Percentiles rank a stretch among this genome's conserved stretches.
These are phyloP conservation scores for Aspergillus ochraceus DNA, from an alignment of 2,329 filamentous ascomycete genomes.

Conservation along the genomic window DNA sequence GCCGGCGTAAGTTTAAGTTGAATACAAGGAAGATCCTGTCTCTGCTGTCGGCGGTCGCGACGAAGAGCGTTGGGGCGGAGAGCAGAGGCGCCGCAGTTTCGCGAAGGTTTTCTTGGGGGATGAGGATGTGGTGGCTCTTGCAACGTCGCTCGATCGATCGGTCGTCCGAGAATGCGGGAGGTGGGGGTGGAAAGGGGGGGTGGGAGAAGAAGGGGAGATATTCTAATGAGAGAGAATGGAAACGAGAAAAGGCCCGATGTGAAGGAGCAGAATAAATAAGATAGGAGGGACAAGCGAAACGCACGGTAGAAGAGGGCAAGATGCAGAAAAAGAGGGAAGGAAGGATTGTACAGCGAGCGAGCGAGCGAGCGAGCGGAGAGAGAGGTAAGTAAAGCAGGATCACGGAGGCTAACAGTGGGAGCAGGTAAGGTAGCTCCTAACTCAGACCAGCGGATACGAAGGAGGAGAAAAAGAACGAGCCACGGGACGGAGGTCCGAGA, in stretches of 20 bases:
- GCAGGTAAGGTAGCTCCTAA: conserved; percentile 15
- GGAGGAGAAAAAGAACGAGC: conserved; percentile 21
- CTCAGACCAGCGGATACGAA: conserved; percentile 17
- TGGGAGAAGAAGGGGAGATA: conserved; percentile 8
- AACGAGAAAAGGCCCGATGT: neutral
- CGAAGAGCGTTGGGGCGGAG: conserved; percentile 9
- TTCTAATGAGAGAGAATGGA: conserved; percentile 12
- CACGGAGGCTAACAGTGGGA: conserved; percentile 17
- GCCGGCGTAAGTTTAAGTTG: neutral
- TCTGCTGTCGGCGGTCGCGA: conserved; percentile 8
- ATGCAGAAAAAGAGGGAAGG: conserved; percentile 11
- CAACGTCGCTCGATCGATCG: conserved; percentile 16
- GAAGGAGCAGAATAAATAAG: conserved; percentile 14
- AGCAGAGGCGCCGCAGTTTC: conserved; percentile 23
- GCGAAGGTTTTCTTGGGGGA: conserved; percentile 7
- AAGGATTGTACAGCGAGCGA: neutral
- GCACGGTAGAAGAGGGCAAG: conserved; percentile 3
- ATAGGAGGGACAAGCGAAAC: conserved; percentile 14
- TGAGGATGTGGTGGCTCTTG: conserved; percentile 16
- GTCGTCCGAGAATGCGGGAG: conserved; percentile 8
- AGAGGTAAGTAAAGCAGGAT: conserved; percentile 2
- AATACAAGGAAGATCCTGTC: conserved; percentile 1
- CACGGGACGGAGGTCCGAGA: conserved; percentile 25
- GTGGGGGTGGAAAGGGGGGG: conserved; percentile 15
- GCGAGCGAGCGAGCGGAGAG: conserved; percentile 1